Evolutionary conservation across 2,329 filamentous ascomycete genomes (phyloP).

Genomic region (Xylariaceae sp.): DNA sequence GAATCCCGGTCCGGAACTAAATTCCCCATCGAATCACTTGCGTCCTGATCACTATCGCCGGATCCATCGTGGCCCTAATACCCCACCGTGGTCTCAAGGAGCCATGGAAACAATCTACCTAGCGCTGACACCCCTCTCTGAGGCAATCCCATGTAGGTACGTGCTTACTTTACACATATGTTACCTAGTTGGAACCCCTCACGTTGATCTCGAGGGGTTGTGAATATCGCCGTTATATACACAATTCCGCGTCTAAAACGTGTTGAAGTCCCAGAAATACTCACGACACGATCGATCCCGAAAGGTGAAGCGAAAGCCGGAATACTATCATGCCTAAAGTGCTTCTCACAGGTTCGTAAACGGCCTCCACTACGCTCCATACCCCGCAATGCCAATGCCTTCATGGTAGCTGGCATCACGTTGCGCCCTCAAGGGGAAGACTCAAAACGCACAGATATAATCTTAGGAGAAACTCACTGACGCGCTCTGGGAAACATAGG

Average conservation of each 20-base stretch:
- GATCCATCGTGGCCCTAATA: too few relatives aligned
- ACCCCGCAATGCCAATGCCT: not conserved
- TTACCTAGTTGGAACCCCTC: too few relatives aligned
- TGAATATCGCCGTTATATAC: not conserved
- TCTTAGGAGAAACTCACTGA: conserved; percentile 13
- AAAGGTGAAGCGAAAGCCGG: not conserved
- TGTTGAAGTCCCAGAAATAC: not conserved
- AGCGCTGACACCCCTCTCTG: too few relatives aligned
- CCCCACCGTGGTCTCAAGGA: too few relatives aligned
- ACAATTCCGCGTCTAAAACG: not conserved
- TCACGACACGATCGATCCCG: not conserved
- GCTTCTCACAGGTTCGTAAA: conserved; percentile 41
- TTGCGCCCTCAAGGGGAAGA: not conserved
- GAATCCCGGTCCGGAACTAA: too few relatives aligned
- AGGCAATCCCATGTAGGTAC: too few relatives aligned
- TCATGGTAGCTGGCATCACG: not conserved
- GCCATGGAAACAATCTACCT: too few relatives aligned
- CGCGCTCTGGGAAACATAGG: conserved; percentile 30
- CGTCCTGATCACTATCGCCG: too few relatives aligned
- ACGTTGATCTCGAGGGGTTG: not conserved
- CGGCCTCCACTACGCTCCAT: not conserved
- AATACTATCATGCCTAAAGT: conserved; percentile 42
- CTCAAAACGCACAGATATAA: too few relatives aligned
- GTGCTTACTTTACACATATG: too few relatives aligned
- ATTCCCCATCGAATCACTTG: too few relatives aligned